Base-by-base conservation (phyloP, 371 early-diverging fungal species). In the Actinomortierella wolfii region DNA sequence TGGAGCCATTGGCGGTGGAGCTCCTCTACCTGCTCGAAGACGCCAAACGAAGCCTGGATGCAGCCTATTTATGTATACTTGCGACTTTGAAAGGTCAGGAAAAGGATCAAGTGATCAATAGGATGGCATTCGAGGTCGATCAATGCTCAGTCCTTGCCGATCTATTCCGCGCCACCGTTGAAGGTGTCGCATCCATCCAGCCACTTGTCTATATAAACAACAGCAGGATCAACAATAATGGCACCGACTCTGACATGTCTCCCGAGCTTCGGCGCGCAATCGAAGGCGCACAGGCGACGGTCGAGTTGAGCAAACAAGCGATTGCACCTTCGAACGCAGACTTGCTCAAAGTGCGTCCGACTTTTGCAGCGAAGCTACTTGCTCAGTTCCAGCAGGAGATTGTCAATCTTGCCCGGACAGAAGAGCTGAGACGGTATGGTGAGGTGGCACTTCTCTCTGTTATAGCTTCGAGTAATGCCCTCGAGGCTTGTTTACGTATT, bases 401-500 rank as follows among this genome's bases (percentile, higher is more conserved):
- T 25, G 25, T 21, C 48, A n/a, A 23, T 4, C 21, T 48, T 48
- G n/a, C 21, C 3, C 18, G 11, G 13, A 48, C 48, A 3, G 48
- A 48, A 20, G 48, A 17, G 3, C 13, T 21, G 23, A 48, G 25
- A 25, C 11, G 23, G 23, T 48, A 48, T 48, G 48, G 21, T 11
- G 11, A 48, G 9, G 2, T 48, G 21, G 9, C 13, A 13, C 48
- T 48, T 23, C 23, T 25, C 48, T 48, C 48, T 48, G 23, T 48
- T 23, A 23, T 48, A 11, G 48, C 48, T 4, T 48, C 48, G 2
- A 48, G 48, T 23, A 48, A 48, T 25, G 48, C 48, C 13, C 48
- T 48, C 3, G 24, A 48, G 23, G 48, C 48, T 21, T 48, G 48
- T 23, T 23, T 48, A 5, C n/a, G 48, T 13, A 23, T 48, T 25